phyloP scores from a whole-genome alignment of 345 rosid genomes.

The Sonneratia alba region DNA sequence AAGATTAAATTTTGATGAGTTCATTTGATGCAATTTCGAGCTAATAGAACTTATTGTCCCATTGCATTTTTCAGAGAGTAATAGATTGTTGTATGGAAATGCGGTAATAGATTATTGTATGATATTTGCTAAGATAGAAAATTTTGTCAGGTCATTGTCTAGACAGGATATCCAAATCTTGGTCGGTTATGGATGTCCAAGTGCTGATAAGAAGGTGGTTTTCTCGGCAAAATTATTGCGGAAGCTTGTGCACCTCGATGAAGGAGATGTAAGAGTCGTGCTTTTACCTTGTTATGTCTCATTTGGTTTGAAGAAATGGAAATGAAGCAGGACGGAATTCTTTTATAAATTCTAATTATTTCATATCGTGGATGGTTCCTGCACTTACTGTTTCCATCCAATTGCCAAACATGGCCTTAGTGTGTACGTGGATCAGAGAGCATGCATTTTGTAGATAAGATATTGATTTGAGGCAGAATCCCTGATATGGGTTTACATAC shows the following conservation, averaged over 20 bases:
- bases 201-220: constrained; percentile 71
- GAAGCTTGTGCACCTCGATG: constrained; percentile 89
- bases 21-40: neutral
- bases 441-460: neutral
- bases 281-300: neutral
- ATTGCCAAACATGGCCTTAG: neutral
- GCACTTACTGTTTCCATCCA: neutral
- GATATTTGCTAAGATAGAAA: constrained; percentile 15
- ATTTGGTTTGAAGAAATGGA: neutral
- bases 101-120: neutral
- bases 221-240: constrained; percentile 79
- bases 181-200: constrained; percentile 95
- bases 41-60: neutral
- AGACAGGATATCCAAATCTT: constrained; percentile 74
- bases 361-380: neutral
- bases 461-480: neutral
- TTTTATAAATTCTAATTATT: too few relatives aligned
- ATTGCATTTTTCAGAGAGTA: neutral
- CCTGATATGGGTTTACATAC: neutral
- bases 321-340: neutral
- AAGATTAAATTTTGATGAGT: neutral
- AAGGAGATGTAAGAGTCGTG: constrained; percentile 83
- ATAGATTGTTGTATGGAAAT: neutral
- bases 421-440: too few relatives aligned
- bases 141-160: constrained; percentile 65